Base-by-base conservation (phyloP, 1,284 basidiomycete genomes). In the Melampsora larici-populina region DNA sequence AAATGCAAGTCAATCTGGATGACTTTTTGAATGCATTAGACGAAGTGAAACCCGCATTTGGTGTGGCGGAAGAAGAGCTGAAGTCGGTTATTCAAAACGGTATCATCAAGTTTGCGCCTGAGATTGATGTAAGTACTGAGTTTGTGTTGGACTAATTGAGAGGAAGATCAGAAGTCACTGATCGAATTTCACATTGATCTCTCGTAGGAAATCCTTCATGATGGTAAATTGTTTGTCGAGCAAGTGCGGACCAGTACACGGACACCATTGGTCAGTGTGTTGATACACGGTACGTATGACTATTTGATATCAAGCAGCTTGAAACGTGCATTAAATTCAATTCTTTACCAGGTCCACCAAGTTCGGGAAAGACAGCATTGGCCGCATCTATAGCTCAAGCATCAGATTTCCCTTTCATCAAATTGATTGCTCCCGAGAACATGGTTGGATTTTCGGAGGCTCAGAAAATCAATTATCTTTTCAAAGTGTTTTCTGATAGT, bases 371-470 rank as follows among this genome's bases (percentile, higher is more conserved):
- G 87, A 96, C 96, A 0, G 96, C 97, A 0, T 86, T 99, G 65
- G 96, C 93, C 5, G 97, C 94, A 3, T 93, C 92, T 9, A 97
- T 99, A 78, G 97, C 96, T 9, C 91, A 94, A 85, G 88, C 89
- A 13, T 98, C 96, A 17, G 88, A 91, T 79, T 99, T 92, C 85
- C 97, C 97, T 0, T 99, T 99, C 87, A 97, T 99, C 87, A 98
- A 99, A 85, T 88, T 99, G 69, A 90, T 99, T 80, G 93, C 94
- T 18, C 93, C 97, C 0, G 97, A 99, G 82, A 91, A 89, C 81
- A 98, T 99, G 96, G 93, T 99, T 78, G 97, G 97, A 9, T 96
- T 90, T 85, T 89, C 89, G 31, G 97, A 99, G 83, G 84, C 87
- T 17, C 92, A 94, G 83, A 99, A 99, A 86, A 91, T 99, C 74